Evolutionary conservation across 2,329 filamentous ascomycete species (phyloP).

Genomic region (Neospermospora avenae): DNA sequence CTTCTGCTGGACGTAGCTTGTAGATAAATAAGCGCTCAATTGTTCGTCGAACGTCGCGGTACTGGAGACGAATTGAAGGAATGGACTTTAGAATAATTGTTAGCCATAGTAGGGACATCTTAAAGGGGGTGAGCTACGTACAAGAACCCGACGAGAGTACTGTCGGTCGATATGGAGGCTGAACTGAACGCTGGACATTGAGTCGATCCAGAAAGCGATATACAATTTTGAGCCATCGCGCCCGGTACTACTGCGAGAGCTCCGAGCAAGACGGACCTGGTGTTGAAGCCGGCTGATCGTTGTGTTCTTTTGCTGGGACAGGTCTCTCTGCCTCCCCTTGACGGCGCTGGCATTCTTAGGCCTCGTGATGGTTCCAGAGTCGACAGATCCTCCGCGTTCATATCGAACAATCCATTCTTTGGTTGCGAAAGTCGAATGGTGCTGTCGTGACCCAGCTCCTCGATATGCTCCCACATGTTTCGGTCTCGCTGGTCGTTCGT

Average conservation of each 20-base stretch:
- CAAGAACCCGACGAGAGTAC: conserved; percentile 58
- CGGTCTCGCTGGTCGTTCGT: conserved; percentile 14
- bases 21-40: conserved; percentile 69
- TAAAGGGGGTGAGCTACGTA: conserved; percentile 42
- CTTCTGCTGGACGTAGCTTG: conserved; percentile 74
- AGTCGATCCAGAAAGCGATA: conserved; percentile 68
- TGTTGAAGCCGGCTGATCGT: conserved; percentile 23
- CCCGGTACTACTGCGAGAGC: conserved; percentile 31
- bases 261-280: conserved; percentile 29
- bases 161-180: conserved; percentile 67
- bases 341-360: conserved; percentile 10
- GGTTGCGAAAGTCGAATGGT: conserved; percentile 14
- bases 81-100: conserved; percentile 57
- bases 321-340: conserved; percentile 12
- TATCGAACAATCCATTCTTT: conserved; percentile 18
- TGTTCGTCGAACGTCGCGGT: conserved; percentile 73
- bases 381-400: background rate
- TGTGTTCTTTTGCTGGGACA: conserved; percentile 22
- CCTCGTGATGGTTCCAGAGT: background rate
- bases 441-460: conserved; percentile 15
- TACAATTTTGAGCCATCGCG: conserved; percentile 42
- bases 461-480: conserved; percentile 30
- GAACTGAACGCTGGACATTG: conserved; percentile 69
- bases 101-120: conserved; percentile 13
- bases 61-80: conserved; percentile 78